Evolutionary conservation across 306 rosid genomes (phyloP).

Genomic region (Sesbania bispinosa): DNA sequence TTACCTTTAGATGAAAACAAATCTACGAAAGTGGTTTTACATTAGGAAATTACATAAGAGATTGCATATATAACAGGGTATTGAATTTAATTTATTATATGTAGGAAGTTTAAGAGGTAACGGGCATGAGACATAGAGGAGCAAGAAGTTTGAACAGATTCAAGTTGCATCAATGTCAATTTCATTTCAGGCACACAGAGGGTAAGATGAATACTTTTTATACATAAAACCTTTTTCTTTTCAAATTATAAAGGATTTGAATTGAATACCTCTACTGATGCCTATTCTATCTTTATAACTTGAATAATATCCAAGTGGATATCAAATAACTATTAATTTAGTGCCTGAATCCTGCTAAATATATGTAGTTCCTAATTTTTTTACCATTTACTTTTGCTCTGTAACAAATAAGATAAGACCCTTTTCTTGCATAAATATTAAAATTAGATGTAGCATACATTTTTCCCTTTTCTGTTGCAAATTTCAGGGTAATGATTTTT

Average conservation of each 20-base stretch:
- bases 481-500: constrained; percentile 9
- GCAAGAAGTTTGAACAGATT: constrained; percentile 10
- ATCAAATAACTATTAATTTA: neutral
- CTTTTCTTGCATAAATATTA: too few relatives aligned
- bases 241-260: neutral
- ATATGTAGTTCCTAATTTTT: neutral
- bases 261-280: neutral
- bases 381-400: constrained; percentile 13
- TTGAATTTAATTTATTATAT: neutral
- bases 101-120: neutral
- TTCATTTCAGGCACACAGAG: constrained; percentile 11
- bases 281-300: neutral
- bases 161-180: constrained; percentile 1
- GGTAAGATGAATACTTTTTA: too few relatives aligned
- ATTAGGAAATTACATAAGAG: too few relatives aligned
- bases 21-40: too few relatives aligned
- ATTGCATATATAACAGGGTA: constrained; percentile 8
- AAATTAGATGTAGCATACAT: too few relatives aligned
- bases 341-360: neutral
- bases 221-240: neutral
- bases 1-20: too few relatives aligned
- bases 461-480: neutral
- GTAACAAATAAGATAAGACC: too few relatives aligned
- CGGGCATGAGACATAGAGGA: constrained; percentile 3
- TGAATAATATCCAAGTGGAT: neutral